Base-by-base conservation (phyloP, 352 stramenopile species). In the Phytophthora cryptogea region DNA sequence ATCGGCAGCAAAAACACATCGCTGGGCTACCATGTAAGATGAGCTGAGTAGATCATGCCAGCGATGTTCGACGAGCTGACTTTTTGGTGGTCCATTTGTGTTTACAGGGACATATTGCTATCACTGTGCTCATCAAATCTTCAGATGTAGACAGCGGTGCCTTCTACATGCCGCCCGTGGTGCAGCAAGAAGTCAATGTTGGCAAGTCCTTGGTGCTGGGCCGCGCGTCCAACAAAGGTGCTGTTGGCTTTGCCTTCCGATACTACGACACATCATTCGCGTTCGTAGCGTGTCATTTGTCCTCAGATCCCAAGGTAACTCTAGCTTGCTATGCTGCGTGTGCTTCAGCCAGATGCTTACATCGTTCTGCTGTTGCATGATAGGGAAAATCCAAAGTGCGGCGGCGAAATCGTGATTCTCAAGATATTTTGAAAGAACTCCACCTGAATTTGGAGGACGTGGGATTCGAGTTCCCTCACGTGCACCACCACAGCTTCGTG, bases 401-500 rank as follows among this genome's bases (percentile, higher is more conserved):
- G 44, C 76, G 82, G 28, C 74, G 90, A 16, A 96, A 95, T 63
- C 75, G 78, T 5, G 84, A 94, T 51, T 80, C 83, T 4, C 59
- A 80, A 17, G 73, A 87, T 36, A 80, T 95, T 45, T 54, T 96
- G 31, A 80, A 90, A 40, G 76, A 86, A 8, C 80, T 96, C 17
- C 79, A 92, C 54, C 54, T 96, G 42, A 90, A 92, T 50, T 54
- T 80, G 10, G 83, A 95, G 41, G 86, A 96, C 44, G 64, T 90
- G 11, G 83, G 82, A 23, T 92, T 95, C 33, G 89, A 96, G 69
- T 89, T 94, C 53, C 84, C 88, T 10, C 65, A 90, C 7, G 78
- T 94, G 52, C 82, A 94, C 57, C 86, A 96, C 62, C 86, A 96
- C 72, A 94, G 79, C 35, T 93, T 97, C 48, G 73, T 97, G 31